Percentiles rank a stretch among this genome's conserved stretches.
These are phyloP conservation scores for Psophocarpus tetragonolobus DNA, from an alignment of 306 rosid species.

Conservation along the genomic window DNA sequence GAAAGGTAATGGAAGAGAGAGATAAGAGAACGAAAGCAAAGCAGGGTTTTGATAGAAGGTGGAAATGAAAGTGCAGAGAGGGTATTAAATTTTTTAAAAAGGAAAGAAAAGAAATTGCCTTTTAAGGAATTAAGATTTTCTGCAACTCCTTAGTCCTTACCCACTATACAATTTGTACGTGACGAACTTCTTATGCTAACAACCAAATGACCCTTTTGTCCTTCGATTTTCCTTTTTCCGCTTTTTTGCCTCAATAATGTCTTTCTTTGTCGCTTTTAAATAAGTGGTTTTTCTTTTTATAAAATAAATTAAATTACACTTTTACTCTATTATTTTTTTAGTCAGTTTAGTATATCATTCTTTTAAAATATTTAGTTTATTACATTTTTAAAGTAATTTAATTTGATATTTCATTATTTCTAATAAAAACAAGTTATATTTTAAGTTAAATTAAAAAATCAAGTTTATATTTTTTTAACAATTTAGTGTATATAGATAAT, in stretches of 20 bases:
- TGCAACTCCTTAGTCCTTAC: constrained; percentile 18
- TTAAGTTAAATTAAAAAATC: too few relatives aligned
- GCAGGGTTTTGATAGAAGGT: constrained; percentile 46
- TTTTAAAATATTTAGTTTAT: too few relatives aligned
- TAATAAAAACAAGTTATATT: too few relatives aligned
- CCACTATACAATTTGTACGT: constrained; percentile 21
- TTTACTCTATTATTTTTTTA: too few relatives aligned
- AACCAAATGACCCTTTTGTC: background rate
- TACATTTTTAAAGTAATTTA: too few relatives aligned
- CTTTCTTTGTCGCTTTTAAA: background rate
- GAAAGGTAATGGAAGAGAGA: constrained; percentile 17
- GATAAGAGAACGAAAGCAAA: constrained; percentile 14
- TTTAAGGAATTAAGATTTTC: constrained; percentile 30
- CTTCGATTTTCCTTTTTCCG: background rate
- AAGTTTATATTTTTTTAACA: too few relatives aligned
- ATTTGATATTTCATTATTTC: too few relatives aligned
- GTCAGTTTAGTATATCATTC: too few relatives aligned
- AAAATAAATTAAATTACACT: too few relatives aligned
- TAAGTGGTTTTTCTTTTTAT: too few relatives aligned
- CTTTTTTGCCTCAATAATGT: background rate
- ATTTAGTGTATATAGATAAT: too few relatives aligned
- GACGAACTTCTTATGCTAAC: background rate
- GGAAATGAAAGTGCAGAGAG: constrained; percentile 31
- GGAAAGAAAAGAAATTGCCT: background rate
- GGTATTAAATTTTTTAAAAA: background rate